Evolutionary conservation across 495 filamentous ascomycete species (phyloP).

Genomic region (Antarctomyces pellizariae): DNA sequence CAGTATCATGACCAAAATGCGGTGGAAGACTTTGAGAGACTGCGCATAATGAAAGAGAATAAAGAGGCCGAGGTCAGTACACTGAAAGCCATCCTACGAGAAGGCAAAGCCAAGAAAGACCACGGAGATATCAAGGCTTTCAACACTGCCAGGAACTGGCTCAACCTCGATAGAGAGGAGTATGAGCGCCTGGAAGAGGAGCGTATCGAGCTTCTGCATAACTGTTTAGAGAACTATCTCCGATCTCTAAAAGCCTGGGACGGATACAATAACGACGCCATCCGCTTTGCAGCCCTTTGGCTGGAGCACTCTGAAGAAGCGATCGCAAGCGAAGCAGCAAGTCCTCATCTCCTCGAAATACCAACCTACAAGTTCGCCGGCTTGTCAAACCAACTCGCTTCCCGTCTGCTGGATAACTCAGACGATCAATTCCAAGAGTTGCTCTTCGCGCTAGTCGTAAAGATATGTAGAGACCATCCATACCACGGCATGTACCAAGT

Average conservation of each 20-base stretch:
- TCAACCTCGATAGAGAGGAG: slow-evolving; percentile 68
- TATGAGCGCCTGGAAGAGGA: slow-evolving; percentile 51
- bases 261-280: slow-evolving; percentile 63
- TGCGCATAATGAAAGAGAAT: slow-evolving; percentile 54
- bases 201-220: slow-evolving; percentile 56
- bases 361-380: slow-evolving; percentile 79
- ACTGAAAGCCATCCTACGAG: slow-evolving; percentile 18
- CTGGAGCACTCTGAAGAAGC: slow-evolving; percentile 52
- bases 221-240: slow-evolving; percentile 89
- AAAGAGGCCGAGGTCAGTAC: slow-evolving; percentile 58
- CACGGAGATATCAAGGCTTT: slow-evolving; percentile 24
- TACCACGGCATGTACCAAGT: slow-evolving; percentile 95
- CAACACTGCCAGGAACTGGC: slow-evolving; percentile 62
- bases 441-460: slow-evolving; percentile 43
- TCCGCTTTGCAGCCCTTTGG: slow-evolving; percentile 93
- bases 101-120: slow-evolving; percentile 19
- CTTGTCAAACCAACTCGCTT: slow-evolving; percentile 89
- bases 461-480: slow-evolving; percentile 77
- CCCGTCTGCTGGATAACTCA: slow-evolving; percentile 48
- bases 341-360: slow-evolving; percentile 41
- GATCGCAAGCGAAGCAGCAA: slow-evolving; percentile 55
- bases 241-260: slow-evolving; percentile 65
- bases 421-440: slow-evolving; percentile 45
- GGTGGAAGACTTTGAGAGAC: slow-evolving; percentile 62
- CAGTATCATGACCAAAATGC: slow-evolving; percentile 69